These are phyloP conservation scores for Penicillium sp. DNA, from an alignment of 2,329 filamentous ascomycete species.

Conservation along the genomic window DNA sequence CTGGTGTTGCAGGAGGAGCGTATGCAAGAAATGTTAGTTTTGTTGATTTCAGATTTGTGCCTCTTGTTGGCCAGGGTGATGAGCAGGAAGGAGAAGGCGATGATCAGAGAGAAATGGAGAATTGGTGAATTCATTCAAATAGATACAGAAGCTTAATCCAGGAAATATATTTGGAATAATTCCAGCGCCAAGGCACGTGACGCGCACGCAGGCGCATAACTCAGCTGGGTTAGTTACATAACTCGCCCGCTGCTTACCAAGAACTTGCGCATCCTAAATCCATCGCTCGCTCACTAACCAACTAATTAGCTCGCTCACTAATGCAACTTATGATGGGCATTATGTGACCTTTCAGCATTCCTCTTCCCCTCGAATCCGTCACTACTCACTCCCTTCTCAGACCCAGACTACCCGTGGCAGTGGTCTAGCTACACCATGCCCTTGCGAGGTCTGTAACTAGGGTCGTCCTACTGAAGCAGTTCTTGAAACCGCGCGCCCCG, in stretches of 20 bases:
- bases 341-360: not conserved
- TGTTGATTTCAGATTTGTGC: constrained; percentile 47
- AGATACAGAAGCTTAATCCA: too few species aligned
- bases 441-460: not conserved
- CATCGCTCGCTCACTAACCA: not conserved
- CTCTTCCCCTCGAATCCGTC: not conserved
- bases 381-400: not conserved
- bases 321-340: not conserved
- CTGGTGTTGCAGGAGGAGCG: constrained; percentile 19
- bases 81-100: constrained; percentile 19
- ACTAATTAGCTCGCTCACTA: not conserved
- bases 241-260: too few species aligned
- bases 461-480: not conserved
- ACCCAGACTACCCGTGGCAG: not conserved
- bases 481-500: not conserved
- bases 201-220: too few species aligned
- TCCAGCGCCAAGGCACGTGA: too few species aligned
- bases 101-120: not conserved
- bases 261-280: not conserved
- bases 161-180: too few species aligned
- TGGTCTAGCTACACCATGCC: not conserved
- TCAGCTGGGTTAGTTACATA: too few species aligned
- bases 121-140: not conserved
- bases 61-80: constrained; percentile 39
- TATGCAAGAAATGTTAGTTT: constrained; percentile 35